Evolutionary conservation across 345 rosid genomes (phyloP), one percentile per base, ranked within the genome.

Genomic region (Orychophragmus violaceus): DNA sequence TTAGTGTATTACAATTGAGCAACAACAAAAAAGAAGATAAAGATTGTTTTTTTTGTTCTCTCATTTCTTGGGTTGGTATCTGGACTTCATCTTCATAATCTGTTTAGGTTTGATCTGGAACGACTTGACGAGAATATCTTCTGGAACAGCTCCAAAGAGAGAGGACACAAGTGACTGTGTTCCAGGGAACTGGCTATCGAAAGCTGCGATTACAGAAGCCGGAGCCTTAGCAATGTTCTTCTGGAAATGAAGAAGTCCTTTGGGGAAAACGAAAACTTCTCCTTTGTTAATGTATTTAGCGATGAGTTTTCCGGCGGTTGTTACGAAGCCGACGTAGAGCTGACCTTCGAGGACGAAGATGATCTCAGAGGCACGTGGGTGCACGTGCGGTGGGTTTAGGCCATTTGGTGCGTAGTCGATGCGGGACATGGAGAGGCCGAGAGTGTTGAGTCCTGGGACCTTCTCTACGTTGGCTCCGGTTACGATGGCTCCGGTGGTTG

Each of bases 121-220:
- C 1, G 85, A 71, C 53, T 53, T 71, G 6, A 55, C 46, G 30
- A 82, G 70, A 5, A 84, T 76, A 7, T 81, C n/a, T 1, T 79
- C 78, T 0, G 87, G 87, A 44, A 84, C 77, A 52, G 83, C 66
- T 1, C 76, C 81, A 21, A 84, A 82, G 48, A 80, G 75, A 21
- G 89, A 51, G 3, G 69, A 58, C 3, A 76, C 78, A 11, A 82
- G 50, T 13, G 81, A 70, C 36, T 82, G 85, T 58, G 85, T 82
- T 18, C 85, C 87, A 0, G 87, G 87, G 11, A 84, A 28, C 62
- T 84, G 89, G 68, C 87, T 82, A 52, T 84, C 80, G 53, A 82
- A 84, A 10, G 81, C 83, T 0, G 87, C 55, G 2, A 84, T 33
- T 6, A 81, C 85, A 2, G 87, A 56, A 0, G 89, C 86, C 0